A percentile compares a stretch with the other conserved stretches of the same genome.
Conservation (phyloP, 148 eudicot species). For the Limonium bicolor region DNA sequence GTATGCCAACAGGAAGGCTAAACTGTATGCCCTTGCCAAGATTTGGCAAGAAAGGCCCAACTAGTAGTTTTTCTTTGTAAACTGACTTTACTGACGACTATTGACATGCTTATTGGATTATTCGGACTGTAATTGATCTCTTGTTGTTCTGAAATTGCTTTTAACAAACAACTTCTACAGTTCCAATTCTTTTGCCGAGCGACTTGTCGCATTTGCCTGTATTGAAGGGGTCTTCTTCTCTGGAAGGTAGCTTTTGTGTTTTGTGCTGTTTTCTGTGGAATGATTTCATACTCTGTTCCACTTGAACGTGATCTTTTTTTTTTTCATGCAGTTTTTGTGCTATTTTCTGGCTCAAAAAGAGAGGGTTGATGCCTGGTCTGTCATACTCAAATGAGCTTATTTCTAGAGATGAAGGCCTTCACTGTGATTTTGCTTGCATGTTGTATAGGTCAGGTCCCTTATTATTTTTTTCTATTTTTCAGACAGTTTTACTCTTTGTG, state of each 20-base stretch:
- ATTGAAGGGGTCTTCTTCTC: slow-evolving; percentile 83
- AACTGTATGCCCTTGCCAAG: too few relatives aligned
- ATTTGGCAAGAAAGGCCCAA: too few relatives aligned
- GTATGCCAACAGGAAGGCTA: too few relatives aligned
- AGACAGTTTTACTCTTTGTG: not conserved
- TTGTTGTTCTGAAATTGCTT: too few relatives aligned
- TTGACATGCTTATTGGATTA: too few relatives aligned
- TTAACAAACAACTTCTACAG: too few relatives aligned
- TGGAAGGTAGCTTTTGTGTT: slow-evolving; percentile 36
- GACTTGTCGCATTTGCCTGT: slow-evolving; percentile 81
- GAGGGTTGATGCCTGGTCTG: slow-evolving; percentile 86
- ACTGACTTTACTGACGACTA: too few relatives aligned
- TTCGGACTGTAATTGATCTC: too few relatives aligned
- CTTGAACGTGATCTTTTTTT: not conserved
- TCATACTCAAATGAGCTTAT: slow-evolving; percentile 85
- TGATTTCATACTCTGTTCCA: not conserved
- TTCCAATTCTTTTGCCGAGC: slow-evolving; percentile 60
- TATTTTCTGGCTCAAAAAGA: slow-evolving; percentile 79
- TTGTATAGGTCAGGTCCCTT: slow-evolving; percentile 38
- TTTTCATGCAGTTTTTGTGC: slow-evolving; percentile 56
- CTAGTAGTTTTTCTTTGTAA: too few relatives aligned
- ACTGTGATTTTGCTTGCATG: slow-evolving; percentile 77
- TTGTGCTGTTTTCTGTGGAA: not conserved
- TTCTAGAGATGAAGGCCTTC: slow-evolving; percentile 82
- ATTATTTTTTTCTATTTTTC: not conserved